A percentile compares a stretch with the other conserved stretches of the same genome.
These are phyloP conservation scores for Mariannaea elegans DNA, from an alignment of 2,329 filamentous ascomycete species.

Conservation along the genomic window DNA sequence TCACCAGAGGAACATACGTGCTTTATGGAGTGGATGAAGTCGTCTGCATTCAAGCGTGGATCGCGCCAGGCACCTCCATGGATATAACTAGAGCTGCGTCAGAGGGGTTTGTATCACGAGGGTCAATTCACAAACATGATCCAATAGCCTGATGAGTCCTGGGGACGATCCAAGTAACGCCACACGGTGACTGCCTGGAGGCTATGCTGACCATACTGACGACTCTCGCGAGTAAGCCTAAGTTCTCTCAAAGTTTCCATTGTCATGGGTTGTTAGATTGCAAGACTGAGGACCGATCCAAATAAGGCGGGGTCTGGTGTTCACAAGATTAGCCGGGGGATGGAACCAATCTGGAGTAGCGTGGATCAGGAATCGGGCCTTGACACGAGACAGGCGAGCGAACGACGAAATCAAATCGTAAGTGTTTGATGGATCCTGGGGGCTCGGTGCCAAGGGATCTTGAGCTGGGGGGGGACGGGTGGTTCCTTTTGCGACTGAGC, in stretches of 20 bases:
- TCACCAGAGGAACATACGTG: conserved; percentile 47
- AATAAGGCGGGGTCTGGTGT: conserved; percentile 1
- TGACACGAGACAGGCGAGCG: neutral
- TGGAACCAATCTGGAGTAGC: conserved; percentile 8
- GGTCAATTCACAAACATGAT: conserved; percentile 44
- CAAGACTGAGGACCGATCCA: neutral
- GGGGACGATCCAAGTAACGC: conserved; percentile 42
- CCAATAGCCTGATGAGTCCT: conserved; percentile 42
- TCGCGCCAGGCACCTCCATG: conserved; percentile 73
- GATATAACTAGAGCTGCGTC: conserved; percentile 55
- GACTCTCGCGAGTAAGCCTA: conserved; percentile 45
- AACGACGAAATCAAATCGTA: neutral
- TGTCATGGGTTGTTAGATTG: conserved; percentile 20
- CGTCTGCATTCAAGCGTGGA: conserved; percentile 57
- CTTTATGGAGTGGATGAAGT: conserved; percentile 56
- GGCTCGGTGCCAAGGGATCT: neutral
- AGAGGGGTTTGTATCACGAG: conserved; percentile 9
- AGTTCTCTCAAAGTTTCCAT: conserved; percentile 26
- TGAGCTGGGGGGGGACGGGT: conserved; percentile 8
- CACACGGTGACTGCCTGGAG: conserved; percentile 59
- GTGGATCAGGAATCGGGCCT: conserved; percentile 1
- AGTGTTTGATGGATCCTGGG: neutral
- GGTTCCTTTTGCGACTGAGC: too few species aligned
- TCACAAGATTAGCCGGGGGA: neutral
- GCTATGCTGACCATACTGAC: conserved; percentile 50